phyloP scores from a whole-genome alignment of 768 basidiomycete species.

The Tricholoma saponaceum region DNA sequence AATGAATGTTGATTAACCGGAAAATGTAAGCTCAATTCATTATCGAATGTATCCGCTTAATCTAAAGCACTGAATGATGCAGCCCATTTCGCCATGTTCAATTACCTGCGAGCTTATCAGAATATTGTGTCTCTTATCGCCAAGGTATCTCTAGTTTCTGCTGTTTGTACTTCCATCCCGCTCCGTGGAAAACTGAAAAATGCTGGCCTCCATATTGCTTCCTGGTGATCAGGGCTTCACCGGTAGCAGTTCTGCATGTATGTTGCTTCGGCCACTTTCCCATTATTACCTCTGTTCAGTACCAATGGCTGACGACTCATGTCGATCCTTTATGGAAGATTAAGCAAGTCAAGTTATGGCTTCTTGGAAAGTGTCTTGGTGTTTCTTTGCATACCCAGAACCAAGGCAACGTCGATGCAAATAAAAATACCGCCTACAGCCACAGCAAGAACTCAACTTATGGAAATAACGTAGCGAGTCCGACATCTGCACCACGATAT shows the following conservation, averaged over 20 bases:
- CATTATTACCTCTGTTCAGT: too few relatives aligned
- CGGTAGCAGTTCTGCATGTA: too few relatives aligned
- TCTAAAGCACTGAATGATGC: not conserved
- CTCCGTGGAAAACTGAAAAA: too few relatives aligned
- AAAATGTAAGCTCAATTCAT: not conserved
- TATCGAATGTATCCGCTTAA: not conserved
- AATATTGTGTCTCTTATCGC: too few relatives aligned
- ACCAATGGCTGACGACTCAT: slow-evolving; percentile 76
- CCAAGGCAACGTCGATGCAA: slow-evolving; percentile 4
- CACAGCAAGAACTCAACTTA: not conserved
- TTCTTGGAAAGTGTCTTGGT: slow-evolving; percentile 52
- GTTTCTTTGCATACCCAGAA: slow-evolving; percentile 27
- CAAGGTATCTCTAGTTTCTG: too few relatives aligned
- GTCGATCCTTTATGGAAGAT: slow-evolving; percentile 58
- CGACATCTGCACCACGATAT: slow-evolving; percentile 8
- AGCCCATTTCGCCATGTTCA: not conserved
- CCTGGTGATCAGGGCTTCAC: too few relatives aligned
- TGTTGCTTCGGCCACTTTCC: too few relatives aligned
- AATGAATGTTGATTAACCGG: not conserved
- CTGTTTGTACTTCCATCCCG: too few relatives aligned
- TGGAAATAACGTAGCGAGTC: not conserved
- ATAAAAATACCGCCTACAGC: slow-evolving; percentile 9
- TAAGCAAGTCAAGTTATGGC: slow-evolving; percentile 56
- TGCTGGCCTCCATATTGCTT: too few relatives aligned
- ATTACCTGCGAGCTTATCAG: too few relatives aligned